Conservation (phyloP, 2,329 filamentous ascomycete genomes). For the Bimuria novae-zelandiae region DNA sequence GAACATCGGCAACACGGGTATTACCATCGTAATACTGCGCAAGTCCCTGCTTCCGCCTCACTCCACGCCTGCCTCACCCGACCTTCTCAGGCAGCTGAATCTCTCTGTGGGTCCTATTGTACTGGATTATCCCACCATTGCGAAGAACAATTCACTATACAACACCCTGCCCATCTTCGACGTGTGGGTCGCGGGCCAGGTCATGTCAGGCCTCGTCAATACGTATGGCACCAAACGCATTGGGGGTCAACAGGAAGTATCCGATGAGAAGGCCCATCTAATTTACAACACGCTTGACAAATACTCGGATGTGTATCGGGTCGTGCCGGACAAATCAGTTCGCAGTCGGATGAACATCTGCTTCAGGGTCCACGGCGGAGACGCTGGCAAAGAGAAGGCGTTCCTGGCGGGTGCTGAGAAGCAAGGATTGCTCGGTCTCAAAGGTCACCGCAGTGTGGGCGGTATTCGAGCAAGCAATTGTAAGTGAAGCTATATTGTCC, state of each 20-base stretch:
- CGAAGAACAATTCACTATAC: constrained; percentile 93
- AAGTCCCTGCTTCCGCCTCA: constrained; percentile 76
- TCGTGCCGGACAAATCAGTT: constrained; percentile 75
- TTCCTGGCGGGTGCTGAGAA: constrained; percentile 77
- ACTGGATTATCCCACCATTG: constrained; percentile 80
- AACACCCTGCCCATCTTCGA: constrained; percentile 96
- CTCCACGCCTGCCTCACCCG: constrained; percentile 61
- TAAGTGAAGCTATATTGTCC: constrained; percentile 35
- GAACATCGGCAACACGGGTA: constrained; percentile 84
- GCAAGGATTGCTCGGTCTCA: constrained; percentile 74
- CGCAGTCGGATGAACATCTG: constrained; percentile 95
- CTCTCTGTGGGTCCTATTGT: constrained; percentile 80
- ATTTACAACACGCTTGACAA: constrained; percentile 81
- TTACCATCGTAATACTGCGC: constrained; percentile 84
- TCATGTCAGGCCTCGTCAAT: constrained; percentile 74
- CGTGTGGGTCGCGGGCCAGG: constrained; percentile 87
- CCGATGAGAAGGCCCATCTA: constrained; percentile 73
- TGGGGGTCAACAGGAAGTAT: constrained; percentile 73
- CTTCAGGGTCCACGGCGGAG: constrained; percentile 73
- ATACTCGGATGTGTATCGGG: constrained; percentile 71
- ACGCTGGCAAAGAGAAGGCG: constrained; percentile 73
- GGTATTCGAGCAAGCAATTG: constrained; percentile 85
- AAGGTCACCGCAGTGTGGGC: constrained; percentile 85
- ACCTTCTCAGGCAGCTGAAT: constrained; percentile 72
- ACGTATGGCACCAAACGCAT: constrained; percentile 70